Conservation (phyloP, 108 stramenopile species). For the Cyclotella kingstonii region DNA sequence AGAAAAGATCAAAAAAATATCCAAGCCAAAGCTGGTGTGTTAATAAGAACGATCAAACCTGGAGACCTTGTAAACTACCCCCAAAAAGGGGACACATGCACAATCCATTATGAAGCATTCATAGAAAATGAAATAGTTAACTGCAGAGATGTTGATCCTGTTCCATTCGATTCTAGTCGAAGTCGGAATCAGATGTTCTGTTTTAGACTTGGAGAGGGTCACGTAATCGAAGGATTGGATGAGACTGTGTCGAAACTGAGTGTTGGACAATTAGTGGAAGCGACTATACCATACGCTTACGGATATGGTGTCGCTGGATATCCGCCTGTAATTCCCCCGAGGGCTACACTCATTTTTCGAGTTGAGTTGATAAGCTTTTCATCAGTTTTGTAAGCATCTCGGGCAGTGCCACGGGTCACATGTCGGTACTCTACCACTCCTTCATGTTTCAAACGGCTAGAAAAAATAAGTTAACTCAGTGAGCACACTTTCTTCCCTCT, state of each 20-base stretch:
- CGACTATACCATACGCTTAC: slow-evolving; percentile 67
- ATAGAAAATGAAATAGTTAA: slow-evolving; percentile 43
- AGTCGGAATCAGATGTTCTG: slow-evolving; percentile 66
- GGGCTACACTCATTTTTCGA: slow-evolving; percentile 70
- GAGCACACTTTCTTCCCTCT: no score
- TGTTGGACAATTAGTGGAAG: slow-evolving; percentile 51
- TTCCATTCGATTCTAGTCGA: slow-evolving; percentile 66
- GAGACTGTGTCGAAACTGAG: slow-evolving; percentile 54
- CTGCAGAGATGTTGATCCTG: slow-evolving; percentile 11
- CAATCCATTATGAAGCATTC: slow-evolving; percentile 81
- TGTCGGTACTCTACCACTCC: neutral
- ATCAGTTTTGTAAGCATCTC: neutral
- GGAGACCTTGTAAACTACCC: slow-evolving; percentile 44
- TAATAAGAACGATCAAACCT: slow-evolving; percentile 40
- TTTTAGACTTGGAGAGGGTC: slow-evolving; percentile 64
- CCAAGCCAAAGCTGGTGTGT: slow-evolving; percentile 27
- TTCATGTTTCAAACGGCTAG: no score
- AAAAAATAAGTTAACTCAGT: no score
- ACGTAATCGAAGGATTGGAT: slow-evolving; percentile 81
- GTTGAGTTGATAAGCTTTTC: slow-evolving; percentile 69
- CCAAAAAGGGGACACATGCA: slow-evolving; percentile 55
- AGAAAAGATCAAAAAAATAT: slow-evolving; percentile 6
- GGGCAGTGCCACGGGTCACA: neutral
- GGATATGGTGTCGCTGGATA: slow-evolving; percentile 78
- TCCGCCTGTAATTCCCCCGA: slow-evolving; percentile 77